Conservation (phyloP, 2,329 filamentous ascomycete species). For the Aspergillus sp. region DNA sequence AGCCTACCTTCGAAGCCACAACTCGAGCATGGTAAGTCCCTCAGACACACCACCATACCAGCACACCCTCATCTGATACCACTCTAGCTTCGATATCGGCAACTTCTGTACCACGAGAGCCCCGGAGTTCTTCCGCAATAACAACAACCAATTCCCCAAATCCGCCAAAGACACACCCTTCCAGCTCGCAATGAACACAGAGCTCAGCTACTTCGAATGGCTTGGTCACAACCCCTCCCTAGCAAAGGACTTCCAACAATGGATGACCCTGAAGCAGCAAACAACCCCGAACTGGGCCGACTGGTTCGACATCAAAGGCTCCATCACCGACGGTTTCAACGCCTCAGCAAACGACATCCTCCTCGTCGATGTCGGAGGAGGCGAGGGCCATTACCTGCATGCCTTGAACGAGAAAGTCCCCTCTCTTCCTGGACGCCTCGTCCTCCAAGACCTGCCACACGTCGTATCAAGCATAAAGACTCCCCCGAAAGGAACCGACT, state of each 20-base stretch:
- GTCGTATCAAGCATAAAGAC: slow-evolving; percentile 15
- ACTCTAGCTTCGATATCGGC: slow-evolving; percentile 16
- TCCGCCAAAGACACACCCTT: slow-evolving; percentile 19
- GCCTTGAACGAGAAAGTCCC: slow-evolving; percentile 17
- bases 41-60: not conserved
- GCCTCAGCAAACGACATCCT: slow-evolving; percentile 14
- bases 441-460: slow-evolving; percentile 24
- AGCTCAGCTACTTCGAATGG: slow-evolving; percentile 20
- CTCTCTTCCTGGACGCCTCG: slow-evolving; percentile 15
- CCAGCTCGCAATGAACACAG: slow-evolving; percentile 19
- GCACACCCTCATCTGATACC: not conserved
- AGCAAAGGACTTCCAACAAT: slow-evolving; percentile 19
- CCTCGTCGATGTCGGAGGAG: slow-evolving; percentile 29
- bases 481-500: slow-evolving; percentile 9
- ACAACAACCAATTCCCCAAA: slow-evolving; percentile 16
- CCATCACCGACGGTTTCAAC: slow-evolving; percentile 12
- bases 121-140: slow-evolving; percentile 22
- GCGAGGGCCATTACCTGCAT: slow-evolving; percentile 24
- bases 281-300: slow-evolving; percentile 15
- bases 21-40: slow-evolving; percentile 16
- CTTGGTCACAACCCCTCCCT: slow-evolving; percentile 17
- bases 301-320: slow-evolving; percentile 16
- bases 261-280: slow-evolving; percentile 18
- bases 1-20: slow-evolving; percentile 21
- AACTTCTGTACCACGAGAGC: slow-evolving; percentile 15